Conservation (phyloP, 345 rosid genomes). For the Rubroshorea leprosula region DNA sequence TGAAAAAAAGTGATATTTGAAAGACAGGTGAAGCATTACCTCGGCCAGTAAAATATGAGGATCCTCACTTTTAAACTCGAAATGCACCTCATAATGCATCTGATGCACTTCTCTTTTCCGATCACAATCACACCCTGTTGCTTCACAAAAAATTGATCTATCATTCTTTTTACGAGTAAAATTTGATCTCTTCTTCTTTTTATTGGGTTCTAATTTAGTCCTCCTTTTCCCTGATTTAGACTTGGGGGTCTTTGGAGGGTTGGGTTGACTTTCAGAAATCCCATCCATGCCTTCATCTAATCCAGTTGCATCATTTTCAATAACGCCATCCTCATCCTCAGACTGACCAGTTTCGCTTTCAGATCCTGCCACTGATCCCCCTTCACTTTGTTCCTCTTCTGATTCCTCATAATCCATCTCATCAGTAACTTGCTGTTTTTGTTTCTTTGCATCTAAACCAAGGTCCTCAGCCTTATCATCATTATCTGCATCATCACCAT, state of each 20-base stretch:
- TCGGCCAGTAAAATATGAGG: slow-evolving; percentile 84
- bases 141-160: slow-evolving; percentile 40
- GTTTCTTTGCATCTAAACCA: slow-evolving; percentile 70
- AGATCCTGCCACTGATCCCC: slow-evolving; percentile 22
- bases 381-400: slow-evolving; percentile 41
- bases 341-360: slow-evolving; percentile 25
- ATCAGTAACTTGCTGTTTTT: slow-evolving; percentile 53
- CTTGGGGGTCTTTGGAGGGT: slow-evolving; percentile 9
- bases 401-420: slow-evolving; percentile 78
- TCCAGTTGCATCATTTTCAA: slow-evolving; percentile 29
- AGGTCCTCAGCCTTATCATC: slow-evolving; percentile 73
- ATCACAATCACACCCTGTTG: slow-evolving; percentile 3
- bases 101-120: slow-evolving; percentile 29
- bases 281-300: slow-evolving; percentile 13
- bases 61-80: slow-evolving; percentile 55
- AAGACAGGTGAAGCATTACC: slow-evolving; percentile 34
- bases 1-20: background rate
- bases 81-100: slow-evolving; percentile 60
- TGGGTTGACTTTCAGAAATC: slow-evolving; percentile 14
- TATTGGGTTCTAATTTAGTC: slow-evolving; percentile 24
- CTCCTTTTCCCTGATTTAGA: slow-evolving; percentile 27
- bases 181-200: slow-evolving; percentile 27
- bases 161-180: slow-evolving; percentile 25
- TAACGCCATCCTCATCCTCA: slow-evolving; percentile 29
- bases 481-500: slow-evolving; percentile 32